Evolutionary conservation across 352 stramenopile species (phyloP).

Genomic region (Phytophthora brassicae): DNA sequence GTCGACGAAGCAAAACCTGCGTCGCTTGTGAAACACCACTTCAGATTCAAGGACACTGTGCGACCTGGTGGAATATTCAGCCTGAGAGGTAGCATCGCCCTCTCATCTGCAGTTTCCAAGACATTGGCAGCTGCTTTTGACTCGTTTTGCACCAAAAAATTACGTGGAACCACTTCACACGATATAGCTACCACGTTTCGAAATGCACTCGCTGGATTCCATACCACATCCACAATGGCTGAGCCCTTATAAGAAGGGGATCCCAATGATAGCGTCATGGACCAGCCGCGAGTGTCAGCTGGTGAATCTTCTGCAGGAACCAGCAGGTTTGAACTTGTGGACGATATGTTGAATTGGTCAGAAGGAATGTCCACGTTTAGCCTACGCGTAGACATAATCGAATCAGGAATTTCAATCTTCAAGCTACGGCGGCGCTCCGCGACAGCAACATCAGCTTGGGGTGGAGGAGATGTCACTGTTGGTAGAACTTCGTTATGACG

Average conservation of each 20-base stretch:
- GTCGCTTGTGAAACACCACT: constrained; percentile 67
- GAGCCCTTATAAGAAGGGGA: constrained; percentile 38
- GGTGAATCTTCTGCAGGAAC: constrained; percentile 79
- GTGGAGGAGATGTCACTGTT: constrained; percentile 10
- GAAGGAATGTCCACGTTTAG: constrained; percentile 36
- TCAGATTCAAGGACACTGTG: constrained; percentile 44
- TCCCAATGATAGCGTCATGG: constrained; percentile 41
- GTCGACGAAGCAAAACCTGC: constrained; percentile 68
- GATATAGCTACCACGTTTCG: constrained; percentile 53
- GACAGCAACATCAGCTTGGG: constrained; percentile 14
- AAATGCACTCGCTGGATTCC: constrained; percentile 51
- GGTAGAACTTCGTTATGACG: constrained; percentile 35
- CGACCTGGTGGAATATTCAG: constrained; percentile 41
- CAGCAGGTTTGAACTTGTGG: constrained; percentile 50
- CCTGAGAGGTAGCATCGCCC: constrained; percentile 39
- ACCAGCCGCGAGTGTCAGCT: constrained; percentile 59
- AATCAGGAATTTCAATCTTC: constrained; percentile 35
- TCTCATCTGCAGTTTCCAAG: constrained; percentile 5
- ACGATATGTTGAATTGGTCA: constrained; percentile 45
- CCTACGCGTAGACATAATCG: constrained; percentile 5
- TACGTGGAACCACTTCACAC: constrained; percentile 40
- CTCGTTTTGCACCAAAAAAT: constrained; percentile 33
- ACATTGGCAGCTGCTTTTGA: constrained; percentile 1
- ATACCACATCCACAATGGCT: constrained; percentile 53
- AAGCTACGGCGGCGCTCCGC: constrained; percentile 25